A percentile compares a stretch with the other conserved stretches of the same genome.
These are phyloP conservation scores for Schizophyllum amplum DNA, from an alignment of 1,284 basidiomycete genomes.

Conservation along the genomic window DNA sequence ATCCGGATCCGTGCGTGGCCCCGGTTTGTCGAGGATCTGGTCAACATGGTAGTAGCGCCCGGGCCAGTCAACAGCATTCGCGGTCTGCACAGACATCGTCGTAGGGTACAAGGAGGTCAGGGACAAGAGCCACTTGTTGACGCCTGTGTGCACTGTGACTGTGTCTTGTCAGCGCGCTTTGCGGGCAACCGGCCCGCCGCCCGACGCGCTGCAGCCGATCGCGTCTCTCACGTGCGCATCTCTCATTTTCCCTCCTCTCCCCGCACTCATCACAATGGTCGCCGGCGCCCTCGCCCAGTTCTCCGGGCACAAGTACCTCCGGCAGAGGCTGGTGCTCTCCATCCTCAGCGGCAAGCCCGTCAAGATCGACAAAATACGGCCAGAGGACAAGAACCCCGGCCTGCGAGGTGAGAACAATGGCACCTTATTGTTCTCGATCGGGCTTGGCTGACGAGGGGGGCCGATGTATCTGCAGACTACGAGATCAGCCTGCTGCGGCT, in stretches of 20 bases:
- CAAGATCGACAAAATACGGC: constrained; percentile 83
- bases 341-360: constrained; percentile 85
- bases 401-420: constrained; percentile 54
- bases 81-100: background rate
- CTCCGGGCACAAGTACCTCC: constrained; percentile 78
- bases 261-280: constrained; percentile 7
- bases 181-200: background rate
- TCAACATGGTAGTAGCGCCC: constrained; percentile 74
- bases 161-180: background rate
- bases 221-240: background rate
- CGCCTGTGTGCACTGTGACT: no score
- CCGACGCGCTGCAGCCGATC: background rate
- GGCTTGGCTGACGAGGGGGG: constrained; percentile 1
- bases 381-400: constrained; percentile 92
- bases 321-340: constrained; percentile 82
- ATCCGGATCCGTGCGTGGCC: constrained; percentile 70
- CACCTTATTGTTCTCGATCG: background rate
- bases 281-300: constrained; percentile 40
- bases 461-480: constrained; percentile 55
- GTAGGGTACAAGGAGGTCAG: background rate
- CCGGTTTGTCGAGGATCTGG: constrained; percentile 73
- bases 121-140: background rate
- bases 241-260: background rate
- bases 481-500: constrained; percentile 89
- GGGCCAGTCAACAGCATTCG: constrained; percentile 46